Percentiles rank a stretch among this genome's conserved stretches.
phyloP scores from a whole-genome alignment of 179 eudicot genomes.

The Beta corolliflora region DNA sequence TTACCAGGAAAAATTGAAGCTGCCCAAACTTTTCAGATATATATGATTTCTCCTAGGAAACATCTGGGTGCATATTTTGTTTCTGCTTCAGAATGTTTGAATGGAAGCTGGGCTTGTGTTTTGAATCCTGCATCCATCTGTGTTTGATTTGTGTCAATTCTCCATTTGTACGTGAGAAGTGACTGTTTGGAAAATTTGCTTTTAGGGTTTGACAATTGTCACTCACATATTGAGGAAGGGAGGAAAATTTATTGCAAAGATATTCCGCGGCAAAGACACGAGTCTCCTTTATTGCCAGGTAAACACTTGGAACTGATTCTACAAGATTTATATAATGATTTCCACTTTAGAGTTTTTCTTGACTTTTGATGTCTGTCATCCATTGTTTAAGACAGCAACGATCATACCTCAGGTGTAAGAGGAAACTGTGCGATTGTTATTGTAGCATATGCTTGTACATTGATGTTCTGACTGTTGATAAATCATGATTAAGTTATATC shows the following conservation, averaged over 20 bases:
- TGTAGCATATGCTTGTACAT: not conserved
- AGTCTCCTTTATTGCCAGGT: constrained; percentile 97
- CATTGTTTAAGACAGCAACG: not conserved
- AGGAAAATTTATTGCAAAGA: constrained; percentile 94
- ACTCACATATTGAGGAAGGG: constrained; percentile 86
- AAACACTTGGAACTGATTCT: constrained; percentile 7
- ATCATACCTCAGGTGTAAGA: not conserved
- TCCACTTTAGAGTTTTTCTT: not conserved
- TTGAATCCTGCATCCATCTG: not conserved
- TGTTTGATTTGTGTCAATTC: not conserved
- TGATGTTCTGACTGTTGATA: not conserved
- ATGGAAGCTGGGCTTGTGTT: not conserved
- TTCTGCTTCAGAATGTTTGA: not conserved
- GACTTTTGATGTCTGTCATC: not conserved
- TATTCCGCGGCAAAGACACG: constrained; percentile 95
- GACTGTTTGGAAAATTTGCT: not conserved
- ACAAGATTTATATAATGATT: not conserved
- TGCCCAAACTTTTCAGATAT: not conserved
- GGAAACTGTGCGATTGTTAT: not conserved
- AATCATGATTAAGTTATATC: not conserved
- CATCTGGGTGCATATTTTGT: not conserved
- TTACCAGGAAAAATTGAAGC: not conserved
- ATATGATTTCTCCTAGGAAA: not conserved
- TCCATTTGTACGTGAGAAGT: constrained; percentile 6
- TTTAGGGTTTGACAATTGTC: constrained; percentile 92